phyloP scores from a whole-genome alignment of 148 eudicot genomes.

The Silene latifolia region DNA sequence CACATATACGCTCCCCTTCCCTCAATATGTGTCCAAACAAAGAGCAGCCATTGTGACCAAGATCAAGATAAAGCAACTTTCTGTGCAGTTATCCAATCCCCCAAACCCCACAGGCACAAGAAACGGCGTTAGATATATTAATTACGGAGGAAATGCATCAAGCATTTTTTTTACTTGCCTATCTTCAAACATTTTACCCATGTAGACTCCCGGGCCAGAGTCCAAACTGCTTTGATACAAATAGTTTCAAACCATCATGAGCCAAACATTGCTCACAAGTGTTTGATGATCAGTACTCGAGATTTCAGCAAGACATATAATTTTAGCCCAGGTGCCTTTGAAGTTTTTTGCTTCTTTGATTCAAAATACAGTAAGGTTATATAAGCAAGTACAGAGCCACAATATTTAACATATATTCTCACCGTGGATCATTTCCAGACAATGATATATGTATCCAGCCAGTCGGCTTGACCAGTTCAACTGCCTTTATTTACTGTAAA shows the following conservation, averaged over 20 bases:
- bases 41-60: neutral
- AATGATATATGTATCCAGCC: constrained; percentile 85
- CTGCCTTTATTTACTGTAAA: constrained; percentile 68
- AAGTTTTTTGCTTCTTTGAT: neutral
- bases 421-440: constrained; percentile 90
- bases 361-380: neutral
- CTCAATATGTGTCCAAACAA: neutral
- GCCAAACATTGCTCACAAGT: neutral
- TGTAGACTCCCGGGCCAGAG: neutral
- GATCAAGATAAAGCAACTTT: neutral
- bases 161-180: no score
- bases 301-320: no score
- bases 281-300: no score
- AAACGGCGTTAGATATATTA: neutral
- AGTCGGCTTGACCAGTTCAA: constrained; percentile 56
- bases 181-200: no score
- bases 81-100: neutral
- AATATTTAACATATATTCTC: constrained; percentile 16
- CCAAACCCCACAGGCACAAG: neutral
- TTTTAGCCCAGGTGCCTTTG: no score
- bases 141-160: no score
- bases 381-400: neutral
- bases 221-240: neutral
- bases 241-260: neutral
- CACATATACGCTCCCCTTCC: no score